These are phyloP conservation scores for Geoglossum cookeanum DNA, from an alignment of 2,329 filamentous ascomycete genomes.

Conservation along the genomic window DNA sequence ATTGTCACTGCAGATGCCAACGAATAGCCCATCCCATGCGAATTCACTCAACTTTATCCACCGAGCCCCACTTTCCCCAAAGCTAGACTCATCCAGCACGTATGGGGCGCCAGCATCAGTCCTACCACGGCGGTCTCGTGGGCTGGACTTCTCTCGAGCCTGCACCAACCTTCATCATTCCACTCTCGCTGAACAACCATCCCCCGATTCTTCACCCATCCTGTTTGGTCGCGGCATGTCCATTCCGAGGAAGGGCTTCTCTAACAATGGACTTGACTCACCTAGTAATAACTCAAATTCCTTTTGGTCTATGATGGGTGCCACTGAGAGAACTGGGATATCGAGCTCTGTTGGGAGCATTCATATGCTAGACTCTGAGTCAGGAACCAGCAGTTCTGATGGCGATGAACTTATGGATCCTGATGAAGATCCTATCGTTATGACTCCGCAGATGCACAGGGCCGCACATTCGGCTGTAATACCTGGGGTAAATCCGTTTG, in stretches of 20 bases:
- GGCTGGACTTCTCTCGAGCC: conserved; percentile 80
- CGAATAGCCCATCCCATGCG: conserved; percentile 22
- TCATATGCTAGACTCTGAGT: conserved; percentile 62
- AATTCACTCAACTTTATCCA: conserved; percentile 33
- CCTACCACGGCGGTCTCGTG: conserved; percentile 71
- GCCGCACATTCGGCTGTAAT: conserved; percentile 20
- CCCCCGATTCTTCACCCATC: conserved; percentile 77
- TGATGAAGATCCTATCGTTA: conserved; percentile 51
- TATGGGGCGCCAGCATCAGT: conserved; percentile 80
- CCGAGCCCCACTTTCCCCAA: conserved; percentile 58
- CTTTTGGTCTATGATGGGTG: conserved; percentile 51
- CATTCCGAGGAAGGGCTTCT: conserved; percentile 33
- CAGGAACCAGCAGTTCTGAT: conserved; percentile 22
- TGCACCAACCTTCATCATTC: conserved; percentile 93
- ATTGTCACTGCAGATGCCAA: conserved; percentile 52
- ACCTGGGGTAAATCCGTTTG: not conserved
- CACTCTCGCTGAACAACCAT: conserved; percentile 71
- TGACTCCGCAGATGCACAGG: conserved; percentile 60
- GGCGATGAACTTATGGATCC: conserved; percentile 28
- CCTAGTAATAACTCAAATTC: conserved; percentile 39
- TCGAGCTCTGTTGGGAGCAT: conserved; percentile 70
- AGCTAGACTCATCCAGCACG: conserved; percentile 65
- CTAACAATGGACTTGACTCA: conserved; percentile 32
- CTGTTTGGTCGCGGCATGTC: conserved; percentile 49
- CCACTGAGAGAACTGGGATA: conserved; percentile 48